Percentiles rank a stretch among this genome's conserved stretches.
phyloP scores from a whole-genome alignment of 257 asterid genomes.

The Asclepias syriaca region DNA sequence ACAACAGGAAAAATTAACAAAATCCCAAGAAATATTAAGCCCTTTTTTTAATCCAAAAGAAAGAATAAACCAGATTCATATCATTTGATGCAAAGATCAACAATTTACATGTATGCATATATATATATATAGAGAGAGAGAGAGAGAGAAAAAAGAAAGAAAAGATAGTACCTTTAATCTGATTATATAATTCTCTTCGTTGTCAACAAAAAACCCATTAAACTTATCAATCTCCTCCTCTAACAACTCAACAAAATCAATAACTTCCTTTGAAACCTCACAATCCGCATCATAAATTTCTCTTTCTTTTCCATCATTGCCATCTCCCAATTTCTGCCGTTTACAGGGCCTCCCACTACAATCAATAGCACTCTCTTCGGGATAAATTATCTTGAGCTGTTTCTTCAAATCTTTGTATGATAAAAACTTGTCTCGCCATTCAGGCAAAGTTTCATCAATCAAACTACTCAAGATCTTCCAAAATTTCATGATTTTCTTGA shows the following conservation, averaged over 20 bases:
- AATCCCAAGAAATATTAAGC: neutral
- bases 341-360: slow-evolving; percentile 19
- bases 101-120: no score
- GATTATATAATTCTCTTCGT: slow-evolving; percentile 34
- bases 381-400: slow-evolving; percentile 29
- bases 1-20: neutral
- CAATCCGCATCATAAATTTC: slow-evolving; percentile 1
- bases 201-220: slow-evolving; percentile 29
- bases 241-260: slow-evolving; percentile 33
- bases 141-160: neutral
- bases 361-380: slow-evolving; percentile 10
- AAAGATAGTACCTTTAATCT: slow-evolving; percentile 19
- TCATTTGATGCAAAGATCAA: neutral
- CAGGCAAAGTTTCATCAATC: slow-evolving; percentile 35
- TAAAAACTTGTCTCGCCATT: slow-evolving; percentile 36
- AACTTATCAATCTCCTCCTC: slow-evolving; percentile 38
- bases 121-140: no score
- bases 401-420: slow-evolving; percentile 33
- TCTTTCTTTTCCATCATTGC: neutral
- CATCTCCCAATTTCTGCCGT: slow-evolving; percentile 16
- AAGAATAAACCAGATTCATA: neutral
- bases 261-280: slow-evolving; percentile 26
- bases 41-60: neutral
- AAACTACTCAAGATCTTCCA: slow-evolving; percentile 27
- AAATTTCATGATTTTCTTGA: slow-evolving; percentile 18